Base-by-base conservation (phyloP, 192 early-diverging fungal species). In the Lunasporangiospora selenospora region DNA sequence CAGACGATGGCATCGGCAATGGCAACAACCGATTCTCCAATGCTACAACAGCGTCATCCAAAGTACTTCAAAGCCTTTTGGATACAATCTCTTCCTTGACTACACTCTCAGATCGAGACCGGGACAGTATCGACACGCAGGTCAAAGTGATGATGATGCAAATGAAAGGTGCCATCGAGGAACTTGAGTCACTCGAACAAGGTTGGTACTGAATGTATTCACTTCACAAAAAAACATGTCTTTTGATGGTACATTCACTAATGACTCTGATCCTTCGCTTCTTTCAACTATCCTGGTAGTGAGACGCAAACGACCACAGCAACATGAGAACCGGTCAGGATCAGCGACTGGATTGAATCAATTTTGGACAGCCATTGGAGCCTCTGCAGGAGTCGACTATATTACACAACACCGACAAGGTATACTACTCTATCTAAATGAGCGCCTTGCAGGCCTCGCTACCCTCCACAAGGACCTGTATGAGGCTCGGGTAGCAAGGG, bases 401-500 rank as follows among this genome's bases (percentile, higher is more conserved):
- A 32, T 87, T 34, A 87, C 87, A 16, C 85, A 87, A 27, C 84
- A 89, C 56, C 86, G 86, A 19, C 87, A 88, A 55, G 85, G 88
- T 9, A 83, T 93, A 2, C 75, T 82, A 8, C 87, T 89, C 80
- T 79, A 82, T 57, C 56, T 93, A 19, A 93, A 93, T 49, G 76
- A 85, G 32, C 70, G 82, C 12, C 67, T 93, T 32, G 88, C 87
- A 34, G 73, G 82, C 39, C 76, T 88, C 12, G 88, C 88, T 23
- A 81, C 82, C 34, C 57, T 88, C 16, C 91, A 93, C 51, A 88
- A 86, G 55, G 81, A 88, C 37, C 89, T 88, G 63, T 89, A 93
- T 57, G 85, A 91, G 58, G 60, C 80, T 26, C 78, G 87, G 50
- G 67, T 93, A 60, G 79, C 77, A 32, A 81, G 86, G 15, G 87